Conservation (phyloP, 208 protist genomes). For the Naegleria fowleri region DNA sequence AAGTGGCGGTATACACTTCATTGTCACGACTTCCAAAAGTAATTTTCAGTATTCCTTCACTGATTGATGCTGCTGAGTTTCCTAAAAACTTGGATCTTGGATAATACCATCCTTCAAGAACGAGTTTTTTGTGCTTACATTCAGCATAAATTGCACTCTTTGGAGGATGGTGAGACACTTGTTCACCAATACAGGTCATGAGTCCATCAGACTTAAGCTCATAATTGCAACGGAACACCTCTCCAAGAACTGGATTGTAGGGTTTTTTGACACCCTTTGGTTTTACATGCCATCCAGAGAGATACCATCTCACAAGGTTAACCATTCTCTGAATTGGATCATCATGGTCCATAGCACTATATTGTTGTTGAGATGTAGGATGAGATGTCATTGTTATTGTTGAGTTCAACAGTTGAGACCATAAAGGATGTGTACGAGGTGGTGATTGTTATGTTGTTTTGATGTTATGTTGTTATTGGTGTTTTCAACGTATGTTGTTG, state of each 20-base stretch:
- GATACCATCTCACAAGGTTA: conserved; percentile 57
- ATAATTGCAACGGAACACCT: conserved; percentile 62
- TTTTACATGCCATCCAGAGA: conserved; percentile 64
- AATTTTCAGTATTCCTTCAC: conserved; percentile 26
- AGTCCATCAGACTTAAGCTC: conserved; percentile 29
- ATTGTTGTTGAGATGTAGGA: neutral
- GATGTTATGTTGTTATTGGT: no score
- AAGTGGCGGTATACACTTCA: conserved; percentile 61
- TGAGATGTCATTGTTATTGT: neutral
- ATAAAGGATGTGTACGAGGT: no score
- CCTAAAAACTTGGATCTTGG: conserved; percentile 56
- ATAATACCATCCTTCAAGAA: conserved; percentile 47
- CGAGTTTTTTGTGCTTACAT: conserved; percentile 51
- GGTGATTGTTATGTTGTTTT: no score
- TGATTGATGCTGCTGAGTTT: conserved; percentile 50
- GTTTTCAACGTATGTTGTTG: no score
- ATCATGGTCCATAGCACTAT: conserved; percentile 34
- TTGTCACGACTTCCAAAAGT: conserved; percentile 25
- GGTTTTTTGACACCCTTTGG: conserved; percentile 43
- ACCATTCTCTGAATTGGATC: conserved; percentile 56
- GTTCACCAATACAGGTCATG: conserved; percentile 48
- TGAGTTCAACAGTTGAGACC: conserved; percentile 29
- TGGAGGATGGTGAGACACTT: conserved; percentile 81
- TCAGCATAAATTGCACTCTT: conserved; percentile 60
- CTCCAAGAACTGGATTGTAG: conserved; percentile 46